phyloP scores from a whole-genome alignment of 768 basidiomycete species.

The Podaxis carcinomalis region DNA sequence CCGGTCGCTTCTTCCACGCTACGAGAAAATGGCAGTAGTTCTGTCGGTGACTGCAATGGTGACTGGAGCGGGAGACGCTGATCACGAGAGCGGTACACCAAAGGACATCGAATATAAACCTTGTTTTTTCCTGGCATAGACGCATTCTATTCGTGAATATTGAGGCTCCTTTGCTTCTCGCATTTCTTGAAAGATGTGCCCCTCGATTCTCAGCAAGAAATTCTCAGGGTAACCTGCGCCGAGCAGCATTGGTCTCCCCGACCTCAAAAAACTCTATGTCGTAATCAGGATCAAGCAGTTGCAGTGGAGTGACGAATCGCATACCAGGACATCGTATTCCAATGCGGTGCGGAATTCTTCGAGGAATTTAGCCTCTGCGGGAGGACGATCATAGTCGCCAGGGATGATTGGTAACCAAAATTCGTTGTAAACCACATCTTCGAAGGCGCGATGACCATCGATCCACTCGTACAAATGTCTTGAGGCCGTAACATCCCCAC shows the following conservation, averaged over 20 bases:
- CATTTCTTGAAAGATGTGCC: slow-evolving; percentile 48
- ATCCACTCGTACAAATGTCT: slow-evolving; percentile 40
- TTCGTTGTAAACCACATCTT: slow-evolving; percentile 52
- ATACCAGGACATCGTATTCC: slow-evolving; percentile 50
- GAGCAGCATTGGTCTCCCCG: slow-evolving; percentile 65
- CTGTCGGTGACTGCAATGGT: not conserved
- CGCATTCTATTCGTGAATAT: slow-evolving; percentile 54
- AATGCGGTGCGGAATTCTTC: slow-evolving; percentile 34
- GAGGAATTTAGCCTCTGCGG: slow-evolving; percentile 32
- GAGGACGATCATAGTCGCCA: slow-evolving; percentile 39
- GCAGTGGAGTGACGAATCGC: slow-evolving; percentile 7
- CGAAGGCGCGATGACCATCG: slow-evolving; percentile 47
- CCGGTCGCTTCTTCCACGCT: not conserved
- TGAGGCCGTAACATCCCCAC: slow-evolving; percentile 35
- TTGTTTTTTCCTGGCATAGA: slow-evolving; percentile 52
- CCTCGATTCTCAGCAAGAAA: slow-evolving; percentile 50
- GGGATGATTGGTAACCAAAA: slow-evolving; percentile 63
- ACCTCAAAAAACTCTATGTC: slow-evolving; percentile 56
- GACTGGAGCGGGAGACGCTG: not conserved
- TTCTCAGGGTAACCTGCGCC: slow-evolving; percentile 53
- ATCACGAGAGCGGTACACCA: not conserved
- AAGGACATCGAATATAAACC: not conserved
- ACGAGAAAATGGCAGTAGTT: not conserved
- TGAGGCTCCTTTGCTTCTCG: slow-evolving; percentile 38
- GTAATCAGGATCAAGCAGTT: not conserved